Conservation (phyloP, 495 filamentous ascomycete genomes). For the Beverwykella pulmonaria region DNA sequence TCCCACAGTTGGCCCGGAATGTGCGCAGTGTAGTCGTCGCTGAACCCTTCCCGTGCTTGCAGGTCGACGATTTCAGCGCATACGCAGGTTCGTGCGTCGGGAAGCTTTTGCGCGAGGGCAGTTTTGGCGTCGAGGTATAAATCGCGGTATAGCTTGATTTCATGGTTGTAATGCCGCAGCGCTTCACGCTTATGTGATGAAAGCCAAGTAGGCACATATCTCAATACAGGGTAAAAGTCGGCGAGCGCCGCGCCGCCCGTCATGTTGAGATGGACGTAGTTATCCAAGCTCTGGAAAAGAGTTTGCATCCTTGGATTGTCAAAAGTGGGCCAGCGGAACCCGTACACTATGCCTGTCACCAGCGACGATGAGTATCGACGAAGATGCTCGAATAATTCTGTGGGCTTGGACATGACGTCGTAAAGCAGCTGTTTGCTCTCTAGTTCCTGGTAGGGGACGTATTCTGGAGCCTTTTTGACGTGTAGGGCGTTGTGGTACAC, state of each 20-base stretch:
- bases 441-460: slow-evolving; percentile 57
- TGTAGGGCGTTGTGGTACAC: slow-evolving; percentile 53
- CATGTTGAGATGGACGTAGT: neutral
- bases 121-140: neutral
- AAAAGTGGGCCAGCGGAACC: slow-evolving; percentile 54
- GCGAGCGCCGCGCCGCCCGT: neutral
- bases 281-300: slow-evolving; percentile 8
- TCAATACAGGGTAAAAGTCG: neutral
- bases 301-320: slow-evolving; percentile 49
- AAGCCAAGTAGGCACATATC: neutral
- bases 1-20: slow-evolving; percentile 8
- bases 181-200: neutral
- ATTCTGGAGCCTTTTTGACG: slow-evolving; percentile 42
- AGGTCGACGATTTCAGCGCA: slow-evolving; percentile 6
- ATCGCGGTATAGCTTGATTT: slow-evolving; percentile 9
- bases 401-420: slow-evolving; percentile 46
- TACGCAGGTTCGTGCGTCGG: neutral
- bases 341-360: slow-evolving; percentile 59
- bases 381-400: slow-evolving; percentile 54
- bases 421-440: slow-evolving; percentile 56
- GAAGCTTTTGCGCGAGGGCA: neutral
- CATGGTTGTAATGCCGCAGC: neutral
- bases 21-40: slow-evolving; percentile 14
- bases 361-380: slow-evolving; percentile 58
- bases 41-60: slow-evolving; percentile 3